A percentile compares a stretch with the other conserved stretches of the same genome.
Evolutionary conservation across 495 filamentous ascomycete genomes (phyloP).

Genomic region (Monascus purpureus): DNA sequence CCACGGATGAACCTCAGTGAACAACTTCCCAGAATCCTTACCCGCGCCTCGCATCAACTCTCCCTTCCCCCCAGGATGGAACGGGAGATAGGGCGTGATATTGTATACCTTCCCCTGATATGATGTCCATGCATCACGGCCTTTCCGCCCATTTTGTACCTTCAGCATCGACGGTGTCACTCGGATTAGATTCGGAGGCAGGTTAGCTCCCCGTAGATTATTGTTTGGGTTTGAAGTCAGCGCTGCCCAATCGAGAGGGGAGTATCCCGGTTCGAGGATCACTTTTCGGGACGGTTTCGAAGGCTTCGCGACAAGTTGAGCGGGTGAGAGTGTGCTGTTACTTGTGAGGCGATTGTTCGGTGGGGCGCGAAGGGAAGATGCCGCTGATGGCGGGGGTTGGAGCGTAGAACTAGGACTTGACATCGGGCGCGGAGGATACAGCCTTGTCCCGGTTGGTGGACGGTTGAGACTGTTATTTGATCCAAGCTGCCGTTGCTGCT

Average conservation of each 20-base stretch:
- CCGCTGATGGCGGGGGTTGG: conserved; percentile 14
- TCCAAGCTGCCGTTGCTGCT: conserved; percentile 9
- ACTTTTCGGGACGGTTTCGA: conserved; percentile 42
- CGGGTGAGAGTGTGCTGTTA: conserved; percentile 22
- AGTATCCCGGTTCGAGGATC: conserved; percentile 70
- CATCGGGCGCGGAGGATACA: conserved; percentile 11
- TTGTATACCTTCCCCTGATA: conserved; percentile 87
- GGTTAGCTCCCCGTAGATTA: conserved; percentile 49
- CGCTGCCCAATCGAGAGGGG: conserved; percentile 89
- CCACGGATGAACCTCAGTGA: conserved; percentile 92
- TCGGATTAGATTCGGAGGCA: conserved; percentile 37
- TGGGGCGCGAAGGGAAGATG: conserved; percentile 25
- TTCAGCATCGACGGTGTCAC: conserved; percentile 72
- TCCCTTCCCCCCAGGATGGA: conserved; percentile 82
- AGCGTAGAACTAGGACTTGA: conserved; percentile 8
- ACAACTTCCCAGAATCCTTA: conserved; percentile 54
- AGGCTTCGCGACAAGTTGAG: conserved; percentile 13
- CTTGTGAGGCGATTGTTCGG: conserved; percentile 17
- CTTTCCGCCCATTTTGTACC: conserved; percentile 60
- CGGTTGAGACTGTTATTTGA: conserved; percentile 7
- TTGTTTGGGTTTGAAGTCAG: conserved; percentile 49
- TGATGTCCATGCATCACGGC: conserved; percentile 76
- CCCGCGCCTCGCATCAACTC: conserved; percentile 75
- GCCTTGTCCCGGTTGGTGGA: conserved; percentile 5
- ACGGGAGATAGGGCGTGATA: conserved; percentile 74